Base-by-base conservation (phyloP, 2,329 filamentous ascomycete species). In the Fusarium sp. region DNA sequence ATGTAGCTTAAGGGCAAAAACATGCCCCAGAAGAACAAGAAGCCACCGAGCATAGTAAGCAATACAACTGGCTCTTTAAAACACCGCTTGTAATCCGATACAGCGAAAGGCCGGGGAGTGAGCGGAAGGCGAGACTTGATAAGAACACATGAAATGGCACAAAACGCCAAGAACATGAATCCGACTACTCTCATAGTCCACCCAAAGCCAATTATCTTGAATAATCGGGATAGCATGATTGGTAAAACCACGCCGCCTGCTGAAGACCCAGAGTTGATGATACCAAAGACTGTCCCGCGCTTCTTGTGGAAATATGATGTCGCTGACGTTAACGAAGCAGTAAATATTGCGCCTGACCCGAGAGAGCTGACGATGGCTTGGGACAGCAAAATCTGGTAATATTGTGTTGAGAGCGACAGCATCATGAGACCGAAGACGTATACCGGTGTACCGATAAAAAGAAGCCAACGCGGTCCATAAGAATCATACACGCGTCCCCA, bases 301-400 rank as follows among this genome's bases (percentile, higher is more conserved):
- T 1, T 59, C 6, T 43, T 58, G 2, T 24, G 3, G 2, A 61
- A 61, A 15, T 34, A 61, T 6, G 43, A 61, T 8, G 34, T 59
- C 2, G 43, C 58, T 0, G 54, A 59, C 0, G 58, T 61, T 0
- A 61, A n/a, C 0, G 54, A 61, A 0, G 54, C 58, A 0, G 54
- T 32, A 5, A 61, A 59, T 0, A 61, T 27, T 3, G 58, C 58
- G 15, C 58, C 22, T 0, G 58, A 61, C 0, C 58, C 54, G 2
- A 49, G 5, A 0, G 58, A 59, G 2, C 54, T 49, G 0, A 59
- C 43, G 0, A 59, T 4, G 1, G 54, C 25, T 3, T 61, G 43
- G 0, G 32, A 61, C 1, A 61, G 32, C 0, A 61, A 22, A 0
- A 61, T 34, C 12, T 61, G 54, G 2, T 59, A 49, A 1, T 43